Percentiles rank a stretch among this genome's conserved stretches.
These are phyloP conservation scores for Beta corolliflora DNA, from an alignment of 179 eudicot genomes.

Conservation along the genomic window DNA sequence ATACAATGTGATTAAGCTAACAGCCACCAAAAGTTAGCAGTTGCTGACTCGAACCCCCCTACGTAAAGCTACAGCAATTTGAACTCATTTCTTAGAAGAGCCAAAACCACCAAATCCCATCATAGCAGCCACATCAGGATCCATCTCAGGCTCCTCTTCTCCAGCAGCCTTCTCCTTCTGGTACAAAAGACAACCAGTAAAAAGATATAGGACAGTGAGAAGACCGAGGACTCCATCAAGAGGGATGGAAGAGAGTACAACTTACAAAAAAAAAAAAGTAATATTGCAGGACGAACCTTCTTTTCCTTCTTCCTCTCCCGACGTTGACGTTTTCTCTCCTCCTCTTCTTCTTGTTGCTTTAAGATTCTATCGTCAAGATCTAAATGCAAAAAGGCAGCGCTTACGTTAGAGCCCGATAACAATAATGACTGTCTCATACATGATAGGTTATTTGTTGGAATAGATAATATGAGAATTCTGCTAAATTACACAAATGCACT, in stretches of 20 bases:
- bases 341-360: constrained; percentile 95
- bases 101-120: constrained; percentile 98
- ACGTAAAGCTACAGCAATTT: constrained; percentile 9
- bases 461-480: background rate
- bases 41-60: background rate
- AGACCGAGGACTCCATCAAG: background rate
- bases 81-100: constrained; percentile 69
- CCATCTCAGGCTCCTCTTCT: constrained; percentile 71
- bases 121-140: constrained; percentile 91
- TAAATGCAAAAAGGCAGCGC: constrained; percentile 28
- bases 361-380: constrained; percentile 88
- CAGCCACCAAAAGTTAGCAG: too few species aligned
- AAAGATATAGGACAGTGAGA: background rate
- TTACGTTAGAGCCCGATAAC: constrained; percentile 10
- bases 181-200: constrained; percentile 1
- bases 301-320: constrained; percentile 95
- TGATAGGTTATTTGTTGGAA: background rate
- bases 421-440: background rate
- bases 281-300: constrained; percentile 56
- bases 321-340: constrained; percentile 89
- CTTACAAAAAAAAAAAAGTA: background rate
- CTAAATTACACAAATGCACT: background rate
- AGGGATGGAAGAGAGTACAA: background rate
- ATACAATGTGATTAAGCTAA: constrained; percentile 10
- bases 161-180: constrained; percentile 78